Base-by-base conservation (phyloP, 148 eudicot genomes). In the Rheum nobile region DNA sequence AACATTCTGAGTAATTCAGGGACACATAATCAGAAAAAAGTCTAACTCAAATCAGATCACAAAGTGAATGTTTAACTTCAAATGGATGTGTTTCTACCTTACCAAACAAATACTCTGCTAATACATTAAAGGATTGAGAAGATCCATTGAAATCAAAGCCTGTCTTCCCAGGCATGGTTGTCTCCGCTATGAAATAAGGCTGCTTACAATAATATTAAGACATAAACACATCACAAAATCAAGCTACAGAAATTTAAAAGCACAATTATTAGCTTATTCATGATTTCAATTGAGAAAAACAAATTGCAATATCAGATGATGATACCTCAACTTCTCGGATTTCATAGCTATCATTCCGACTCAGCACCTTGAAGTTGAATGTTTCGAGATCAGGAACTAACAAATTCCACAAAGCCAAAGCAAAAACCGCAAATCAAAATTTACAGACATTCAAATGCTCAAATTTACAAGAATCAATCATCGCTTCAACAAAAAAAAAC, bases 21-120 rank as follows among this genome's bases (percentile, higher is more conserved):
- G 41, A 39, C 24, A 37, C 28, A 68, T 38, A 3, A 68, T 41
- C 38, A 75, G 50, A 54, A 71, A 4, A 32, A 22, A 24, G 69
- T 29, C 8, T n/a, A 65, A 29, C 38, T 39, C 61, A 37, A 42
- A 82, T 44, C 31, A 59, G 67, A 59, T 10, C 14, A 59, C 3
- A 17, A 32, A 32, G 16, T 17, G 17, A 65, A 32, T 65, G 38
- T 32, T 35, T 41, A 80, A 46, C 38, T 59, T 17, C 35, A 71
- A 69, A 50, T 12, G 24, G 72, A 13, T 32, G 14, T 12, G 70
- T 35, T 69, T 82, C 79, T 95, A 95, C 98, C 98, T 95, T 95
- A 84, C 98, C 98, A 81, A 95, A 95, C 92, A 95, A 81, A 80
- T 91, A 95, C 73, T 81, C 96, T 10, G 98, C 98, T 72, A 95